A percentile compares a stretch with the other conserved stretches of the same genome.
These are phyloP conservation scores for Picea sitchensis DNA, from an alignment of 75 land plant genomes.

Conservation along the genomic window DNA sequence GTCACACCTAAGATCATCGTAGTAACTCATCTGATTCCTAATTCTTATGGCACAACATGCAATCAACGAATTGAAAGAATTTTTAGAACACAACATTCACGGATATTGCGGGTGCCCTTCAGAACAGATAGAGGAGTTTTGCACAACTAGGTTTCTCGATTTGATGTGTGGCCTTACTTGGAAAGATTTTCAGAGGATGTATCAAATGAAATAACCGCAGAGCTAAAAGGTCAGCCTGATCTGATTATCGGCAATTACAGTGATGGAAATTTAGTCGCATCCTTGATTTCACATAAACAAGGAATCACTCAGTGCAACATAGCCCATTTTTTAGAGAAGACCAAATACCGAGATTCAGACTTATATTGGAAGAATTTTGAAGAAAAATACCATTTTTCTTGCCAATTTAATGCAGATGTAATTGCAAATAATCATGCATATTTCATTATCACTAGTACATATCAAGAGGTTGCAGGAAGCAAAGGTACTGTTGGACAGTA, in stretches of 20 bases:
- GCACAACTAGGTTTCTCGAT: conserved; percentile 32
- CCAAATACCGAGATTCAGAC: conserved; percentile 58
- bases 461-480: conserved; percentile 71
- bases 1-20: not conserved
- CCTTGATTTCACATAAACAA: not conserved
- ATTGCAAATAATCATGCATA: conserved; percentile 62
- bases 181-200: conserved; percentile 36
- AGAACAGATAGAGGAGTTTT: conserved; percentile 29
- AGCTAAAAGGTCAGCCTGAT: conserved; percentile 6
- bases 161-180: conserved; percentile 44
- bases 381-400: conserved; percentile 52
- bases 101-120: conserved; percentile 30
- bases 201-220: conserved; percentile 1
- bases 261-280: not conserved
- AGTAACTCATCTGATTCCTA: conserved; percentile 1
- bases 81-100: conserved; percentile 24
- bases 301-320: conserved; percentile 38
- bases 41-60: conserved; percentile 37
- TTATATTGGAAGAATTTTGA: conserved; percentile 55
- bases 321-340: conserved; percentile 63
- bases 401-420: conserved; percentile 61
- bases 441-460: conserved; percentile 60
- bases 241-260: conserved; percentile 13
- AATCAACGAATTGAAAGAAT: conserved; percentile 25
- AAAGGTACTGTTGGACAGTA: conserved; percentile 75